Percentiles rank a stretch among this genome's conserved stretches.
Evolutionary conservation across 1,139 yeast genomes (phyloP).

Genomic region (Lodderomyces metapsilosis): DNA sequence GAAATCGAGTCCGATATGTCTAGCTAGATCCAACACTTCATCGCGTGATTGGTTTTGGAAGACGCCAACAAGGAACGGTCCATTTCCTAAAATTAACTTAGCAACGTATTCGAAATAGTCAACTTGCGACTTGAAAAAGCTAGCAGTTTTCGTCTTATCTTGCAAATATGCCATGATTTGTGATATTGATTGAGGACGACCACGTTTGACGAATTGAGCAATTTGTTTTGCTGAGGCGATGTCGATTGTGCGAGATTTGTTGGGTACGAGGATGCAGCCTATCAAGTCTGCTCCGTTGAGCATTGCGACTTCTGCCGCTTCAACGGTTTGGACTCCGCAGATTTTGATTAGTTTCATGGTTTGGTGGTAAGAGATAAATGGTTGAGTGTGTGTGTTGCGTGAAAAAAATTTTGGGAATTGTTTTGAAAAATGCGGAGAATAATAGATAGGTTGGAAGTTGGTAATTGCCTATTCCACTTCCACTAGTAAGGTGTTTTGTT

Average conservation of each 20-base stretch:
- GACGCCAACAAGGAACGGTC: conserved; percentile 86
- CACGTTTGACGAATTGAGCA: conserved; percentile 30
- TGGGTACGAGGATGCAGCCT: conserved; percentile 88
- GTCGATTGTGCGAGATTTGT: conserved; percentile 68
- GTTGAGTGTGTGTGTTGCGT: background rate
- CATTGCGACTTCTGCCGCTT: conserved; percentile 70
- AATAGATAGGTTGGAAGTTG: too few species aligned
- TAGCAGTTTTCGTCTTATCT: conserved; percentile 12
- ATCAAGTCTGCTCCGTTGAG: conserved; percentile 70
- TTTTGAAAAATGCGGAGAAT: too few species aligned
- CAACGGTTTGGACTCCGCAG: conserved; percentile 72
- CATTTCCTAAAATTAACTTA: conserved; percentile 39
- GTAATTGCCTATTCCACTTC: too few species aligned
- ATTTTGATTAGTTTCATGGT: conserved; percentile 55
- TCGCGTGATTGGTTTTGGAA: conserved; percentile 77
- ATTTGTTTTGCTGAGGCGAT: conserved; percentile 54
- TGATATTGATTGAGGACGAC: conserved; percentile 2
- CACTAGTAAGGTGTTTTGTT: too few species aligned
- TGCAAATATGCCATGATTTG: conserved; percentile 12
- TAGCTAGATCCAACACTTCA: conserved; percentile 51
- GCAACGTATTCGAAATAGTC: conserved; percentile 37
- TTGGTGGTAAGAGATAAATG: background rate
- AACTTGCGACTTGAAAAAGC: conserved; percentile 10
- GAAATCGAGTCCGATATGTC: conserved; percentile 59
- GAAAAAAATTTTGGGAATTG: too few species aligned